Conservation (phyloP, 495 filamentous ascomycete genomes). For the Apodospora peruviana region DNA sequence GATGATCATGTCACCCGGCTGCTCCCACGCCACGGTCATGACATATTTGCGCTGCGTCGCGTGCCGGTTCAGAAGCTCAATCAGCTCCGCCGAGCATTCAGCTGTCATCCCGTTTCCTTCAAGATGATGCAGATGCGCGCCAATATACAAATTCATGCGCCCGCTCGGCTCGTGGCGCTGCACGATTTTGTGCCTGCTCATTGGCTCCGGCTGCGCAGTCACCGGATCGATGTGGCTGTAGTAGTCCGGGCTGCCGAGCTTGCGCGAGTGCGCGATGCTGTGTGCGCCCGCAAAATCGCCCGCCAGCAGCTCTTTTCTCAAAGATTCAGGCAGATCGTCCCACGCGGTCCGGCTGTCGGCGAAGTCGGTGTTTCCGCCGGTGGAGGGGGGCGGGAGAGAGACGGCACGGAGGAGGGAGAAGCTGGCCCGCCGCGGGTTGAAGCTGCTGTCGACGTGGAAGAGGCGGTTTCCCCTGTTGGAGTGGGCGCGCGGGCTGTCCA, state of each 20-base stretch:
- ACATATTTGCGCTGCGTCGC: constrained; percentile 46
- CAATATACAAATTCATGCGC: constrained; percentile 50
- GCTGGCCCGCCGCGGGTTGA: constrained; percentile 54
- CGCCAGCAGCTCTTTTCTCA: constrained; percentile 33
- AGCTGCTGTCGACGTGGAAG: constrained; percentile 56
- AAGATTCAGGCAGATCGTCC: constrained; percentile 37
- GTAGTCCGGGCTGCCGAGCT: constrained; percentile 45
- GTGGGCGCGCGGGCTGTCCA: constrained; percentile 33
- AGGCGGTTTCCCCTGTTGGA: constrained; percentile 48
- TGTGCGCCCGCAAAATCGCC: constrained; percentile 50
- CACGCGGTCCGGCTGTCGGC: constrained; percentile 53
- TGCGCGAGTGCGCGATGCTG: constrained; percentile 50
- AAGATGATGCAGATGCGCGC: constrained; percentile 51
- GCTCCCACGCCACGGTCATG: constrained; percentile 43
- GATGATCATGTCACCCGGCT: constrained; percentile 46
- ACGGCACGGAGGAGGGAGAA: constrained; percentile 50
- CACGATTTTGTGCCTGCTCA: constrained; percentile 45
- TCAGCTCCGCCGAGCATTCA: constrained; percentile 30
- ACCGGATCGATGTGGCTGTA: constrained; percentile 44
- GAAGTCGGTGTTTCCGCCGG: constrained; percentile 53
- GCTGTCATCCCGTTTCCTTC: constrained; percentile 36
- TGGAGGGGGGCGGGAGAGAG: constrained; percentile 44
- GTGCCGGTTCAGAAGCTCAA: constrained; percentile 41
- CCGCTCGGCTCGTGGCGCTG: constrained; percentile 50
- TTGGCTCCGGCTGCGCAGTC: constrained; percentile 29